Conservation (phyloP, 306 rosid genomes). For the Hippophae tibetana region DNA sequence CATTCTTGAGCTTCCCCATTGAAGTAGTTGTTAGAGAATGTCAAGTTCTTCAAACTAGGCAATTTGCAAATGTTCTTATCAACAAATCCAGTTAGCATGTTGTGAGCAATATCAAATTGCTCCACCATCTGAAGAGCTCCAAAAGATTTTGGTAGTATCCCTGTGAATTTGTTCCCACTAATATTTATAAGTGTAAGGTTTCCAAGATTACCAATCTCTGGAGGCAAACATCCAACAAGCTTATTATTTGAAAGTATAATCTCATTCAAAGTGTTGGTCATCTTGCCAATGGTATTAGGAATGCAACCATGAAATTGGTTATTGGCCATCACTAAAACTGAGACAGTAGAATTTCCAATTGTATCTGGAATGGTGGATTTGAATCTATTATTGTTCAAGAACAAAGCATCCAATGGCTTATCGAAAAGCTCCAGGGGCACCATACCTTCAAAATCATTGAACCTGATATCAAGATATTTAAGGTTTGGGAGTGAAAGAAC, state of each 20-base stretch:
- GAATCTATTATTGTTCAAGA: conserved; percentile 25
- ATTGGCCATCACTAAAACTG: conserved; percentile 25
- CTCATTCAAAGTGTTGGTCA: conserved; percentile 21
- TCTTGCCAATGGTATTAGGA: conserved; percentile 22
- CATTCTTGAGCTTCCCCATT: conserved; percentile 21
- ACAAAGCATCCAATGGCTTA: conserved; percentile 18
- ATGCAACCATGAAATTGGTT: conserved; percentile 21
- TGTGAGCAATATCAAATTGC: conserved; percentile 16
- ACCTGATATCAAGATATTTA: conserved; percentile 21
- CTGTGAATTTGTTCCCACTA: conserved; percentile 16
- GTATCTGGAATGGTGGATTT: conserved; percentile 15
- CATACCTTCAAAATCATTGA: conserved; percentile 22
- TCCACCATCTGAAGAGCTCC: conserved; percentile 15
- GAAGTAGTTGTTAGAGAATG: conserved; percentile 23
- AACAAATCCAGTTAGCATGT: conserved; percentile 15
- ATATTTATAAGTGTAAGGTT: conserved; percentile 17
- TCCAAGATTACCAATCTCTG: conserved; percentile 15
- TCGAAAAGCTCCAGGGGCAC: conserved; percentile 19
- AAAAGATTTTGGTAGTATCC: conserved; percentile 8
- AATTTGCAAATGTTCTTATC: conserved; percentile 12
- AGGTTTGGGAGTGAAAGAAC: conserved; percentile 21
- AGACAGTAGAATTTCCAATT: conserved; percentile 23
- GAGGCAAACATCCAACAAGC: conserved; percentile 23
- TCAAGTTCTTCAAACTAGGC: conserved; percentile 15
- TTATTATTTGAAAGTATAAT: conserved; percentile 21